phyloP scores from a whole-genome alignment of 1,284 basidiomycete species.

The Wolfiporia cocos region DNA sequence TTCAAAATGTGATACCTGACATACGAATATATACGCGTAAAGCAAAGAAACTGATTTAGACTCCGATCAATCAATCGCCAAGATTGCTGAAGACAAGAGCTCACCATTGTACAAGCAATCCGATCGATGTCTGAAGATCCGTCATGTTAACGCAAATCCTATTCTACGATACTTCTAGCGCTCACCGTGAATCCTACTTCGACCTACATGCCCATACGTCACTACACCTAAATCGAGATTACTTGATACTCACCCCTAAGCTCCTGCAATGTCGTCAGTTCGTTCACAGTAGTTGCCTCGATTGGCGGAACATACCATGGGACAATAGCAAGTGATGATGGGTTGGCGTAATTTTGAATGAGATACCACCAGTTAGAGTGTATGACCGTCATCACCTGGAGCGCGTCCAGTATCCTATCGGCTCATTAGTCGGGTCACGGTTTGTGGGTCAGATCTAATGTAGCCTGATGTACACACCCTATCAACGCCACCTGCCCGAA shows the following conservation, averaged over 20 bases:
- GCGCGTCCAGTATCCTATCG: slow-evolving; percentile 2
- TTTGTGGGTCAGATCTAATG: too few species aligned
- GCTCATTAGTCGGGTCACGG: too few species aligned
- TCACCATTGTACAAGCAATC: slow-evolving; percentile 5
- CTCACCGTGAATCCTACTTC: too few species aligned
- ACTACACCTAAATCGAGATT: not conserved
- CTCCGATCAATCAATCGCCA: slow-evolving; percentile 3
- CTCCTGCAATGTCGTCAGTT: slow-evolving; percentile 3
- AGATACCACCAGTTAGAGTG: slow-evolving; percentile 8
- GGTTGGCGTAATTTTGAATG: slow-evolving; percentile 3
- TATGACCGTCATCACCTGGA: slow-evolving; percentile 4
- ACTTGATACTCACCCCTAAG: slow-evolving; percentile 3
- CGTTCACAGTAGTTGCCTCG: not conserved
- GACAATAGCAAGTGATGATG: not conserved
- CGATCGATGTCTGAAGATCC: slow-evolving; percentile 1
- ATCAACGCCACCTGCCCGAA: slow-evolving; percentile 1
- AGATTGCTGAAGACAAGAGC: not conserved
- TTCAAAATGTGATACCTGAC: not conserved
- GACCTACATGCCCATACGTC: too few species aligned
- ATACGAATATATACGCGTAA: slow-evolving; percentile 3
- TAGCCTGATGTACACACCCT: not conserved
- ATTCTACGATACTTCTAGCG: too few species aligned
- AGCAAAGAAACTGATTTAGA: slow-evolving; percentile 5
- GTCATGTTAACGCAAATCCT: not conserved
- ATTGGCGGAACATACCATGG: slow-evolving; percentile 1